These are phyloP conservation scores for Mesembryanthemum crystallinum DNA, from an alignment of 148 eudicot species.

Conservation along the genomic window DNA sequence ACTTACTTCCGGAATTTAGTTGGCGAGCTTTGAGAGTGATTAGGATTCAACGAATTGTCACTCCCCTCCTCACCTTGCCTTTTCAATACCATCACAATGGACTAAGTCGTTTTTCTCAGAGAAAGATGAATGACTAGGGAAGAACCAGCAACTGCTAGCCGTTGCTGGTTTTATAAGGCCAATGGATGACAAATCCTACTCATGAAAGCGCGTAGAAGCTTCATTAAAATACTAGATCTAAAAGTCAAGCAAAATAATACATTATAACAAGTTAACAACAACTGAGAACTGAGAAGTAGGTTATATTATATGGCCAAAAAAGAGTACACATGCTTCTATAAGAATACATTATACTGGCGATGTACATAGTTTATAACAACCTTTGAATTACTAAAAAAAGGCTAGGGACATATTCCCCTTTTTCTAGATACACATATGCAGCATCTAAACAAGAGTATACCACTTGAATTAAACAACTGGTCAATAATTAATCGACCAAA, in stretches of 20 bases:
- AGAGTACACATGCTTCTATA: slow-evolving; percentile 6
- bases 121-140: not conserved
- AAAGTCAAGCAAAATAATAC: slow-evolving; percentile 27
- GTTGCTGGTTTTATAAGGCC: slow-evolving; percentile 15
- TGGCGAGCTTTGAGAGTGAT: slow-evolving; percentile 30
- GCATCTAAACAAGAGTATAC: not conserved
- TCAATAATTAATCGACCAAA: not conserved
- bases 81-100: slow-evolving; percentile 49
- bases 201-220: slow-evolving; percentile 38
- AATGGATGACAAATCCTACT: not conserved
- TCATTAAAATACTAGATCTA: slow-evolving; percentile 23
- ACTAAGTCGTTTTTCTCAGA: not conserved
- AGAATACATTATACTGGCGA: not conserved
- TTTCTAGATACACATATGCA: not conserved
- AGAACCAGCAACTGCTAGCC: slow-evolving; percentile 26
- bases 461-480: not conserved
- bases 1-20: slow-evolving; percentile 43
- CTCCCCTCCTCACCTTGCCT: slow-evolving; percentile 42
- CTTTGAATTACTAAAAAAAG: not conserved
- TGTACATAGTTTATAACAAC: not conserved
- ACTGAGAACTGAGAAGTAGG: not conserved
- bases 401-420: not conserved
- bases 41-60: slow-evolving; percentile 28
- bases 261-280: not conserved
- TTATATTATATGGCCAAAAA: not conserved